Percentiles rank a stretch among this genome's conserved stretches.
phyloP scores from a whole-genome alignment of 768 basidiomycete species.

The Boletus rubropictus region DNA sequence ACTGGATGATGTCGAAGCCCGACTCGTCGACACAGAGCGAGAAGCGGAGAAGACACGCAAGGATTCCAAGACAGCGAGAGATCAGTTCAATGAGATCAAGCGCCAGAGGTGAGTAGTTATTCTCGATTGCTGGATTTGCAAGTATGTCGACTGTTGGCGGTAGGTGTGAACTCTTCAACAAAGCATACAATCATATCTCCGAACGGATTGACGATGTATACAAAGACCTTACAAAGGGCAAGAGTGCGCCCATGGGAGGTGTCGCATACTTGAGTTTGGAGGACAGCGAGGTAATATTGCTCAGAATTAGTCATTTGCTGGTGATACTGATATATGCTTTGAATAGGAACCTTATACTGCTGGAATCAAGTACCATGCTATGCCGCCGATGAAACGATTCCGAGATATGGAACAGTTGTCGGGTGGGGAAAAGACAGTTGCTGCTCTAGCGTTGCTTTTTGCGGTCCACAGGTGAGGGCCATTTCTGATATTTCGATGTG shows the following conservation, averaged over 20 bases:
- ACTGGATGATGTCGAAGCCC: conserved; percentile 78
- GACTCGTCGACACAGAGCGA: conserved; percentile 81
- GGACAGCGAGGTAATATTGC: conserved; percentile 76
- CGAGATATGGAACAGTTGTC: conserved; percentile 98
- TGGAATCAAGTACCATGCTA: conserved; percentile 97
- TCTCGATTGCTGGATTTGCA: neutral
- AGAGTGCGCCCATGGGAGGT: conserved; percentile 89
- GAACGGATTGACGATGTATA: conserved; percentile 93
- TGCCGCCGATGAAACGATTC: conserved; percentile 99
- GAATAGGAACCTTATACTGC: conserved; percentile 72
- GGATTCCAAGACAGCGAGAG: conserved; percentile 85
- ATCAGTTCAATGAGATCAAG: conserved; percentile 86
- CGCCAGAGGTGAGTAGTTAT: conserved; percentile 54
- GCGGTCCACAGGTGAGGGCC: conserved; percentile 81
- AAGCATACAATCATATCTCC: conserved; percentile 93
- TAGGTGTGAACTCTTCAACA: conserved; percentile 83
- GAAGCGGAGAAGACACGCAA: conserved; percentile 91
- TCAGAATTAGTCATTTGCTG: conserved; percentile 18
- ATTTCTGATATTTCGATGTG: neutral
- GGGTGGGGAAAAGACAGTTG: conserved; percentile 97
- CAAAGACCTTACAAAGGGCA: conserved; percentile 95
- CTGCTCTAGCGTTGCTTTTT: conserved; percentile 91
- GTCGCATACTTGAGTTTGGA: conserved; percentile 95
- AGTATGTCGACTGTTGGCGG: neutral
- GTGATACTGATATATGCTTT: conserved; percentile 2